Percentiles rank a stretch among this genome's conserved stretches.
Conservation (phyloP, 495 filamentous ascomycete genomes). For the Penicillium coprophilum region DNA sequence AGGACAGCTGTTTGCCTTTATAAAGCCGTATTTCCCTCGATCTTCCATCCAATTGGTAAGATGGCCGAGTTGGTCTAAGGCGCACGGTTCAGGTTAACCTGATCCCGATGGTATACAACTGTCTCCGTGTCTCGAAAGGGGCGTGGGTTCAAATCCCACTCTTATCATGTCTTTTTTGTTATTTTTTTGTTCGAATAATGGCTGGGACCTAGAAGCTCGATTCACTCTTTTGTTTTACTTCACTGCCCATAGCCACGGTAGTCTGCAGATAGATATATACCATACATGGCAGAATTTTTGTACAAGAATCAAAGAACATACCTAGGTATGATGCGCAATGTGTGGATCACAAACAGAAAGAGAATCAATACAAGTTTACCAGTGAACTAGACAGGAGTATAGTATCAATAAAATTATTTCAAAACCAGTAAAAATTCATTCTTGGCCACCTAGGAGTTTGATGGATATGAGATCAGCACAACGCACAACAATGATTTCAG, state of each 20-base stretch:
- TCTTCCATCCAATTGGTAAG: constrained; percentile 18
- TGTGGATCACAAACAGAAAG: background rate
- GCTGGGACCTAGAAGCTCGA: background rate
- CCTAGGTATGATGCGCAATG: background rate
- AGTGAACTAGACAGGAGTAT: background rate
- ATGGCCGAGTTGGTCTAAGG: constrained; percentile 37
- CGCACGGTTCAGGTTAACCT: constrained; percentile 33
- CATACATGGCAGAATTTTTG: background rate
- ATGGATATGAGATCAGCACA: background rate
- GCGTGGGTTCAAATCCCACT: constrained; percentile 59
- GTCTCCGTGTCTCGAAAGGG: constrained; percentile 33
- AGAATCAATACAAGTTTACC: background rate
- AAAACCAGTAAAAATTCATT: no score
- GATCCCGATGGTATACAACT: constrained; percentile 20
- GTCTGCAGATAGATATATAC: no score
- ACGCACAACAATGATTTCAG: background rate
- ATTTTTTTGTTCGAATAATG: background rate
- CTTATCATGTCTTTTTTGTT: constrained; percentile 37
- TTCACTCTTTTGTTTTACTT: background rate
- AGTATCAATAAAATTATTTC: no score
- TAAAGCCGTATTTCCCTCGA: no score
- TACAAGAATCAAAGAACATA: background rate
- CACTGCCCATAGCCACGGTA: background rate
- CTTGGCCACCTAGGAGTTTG: background rate
- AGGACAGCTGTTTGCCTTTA: no score